Evolutionary conservation across 2,329 filamentous ascomycete genomes (phyloP), one percentile per base, ranked within the genome.

Genomic region (Metarhizium brunneum): DNA sequence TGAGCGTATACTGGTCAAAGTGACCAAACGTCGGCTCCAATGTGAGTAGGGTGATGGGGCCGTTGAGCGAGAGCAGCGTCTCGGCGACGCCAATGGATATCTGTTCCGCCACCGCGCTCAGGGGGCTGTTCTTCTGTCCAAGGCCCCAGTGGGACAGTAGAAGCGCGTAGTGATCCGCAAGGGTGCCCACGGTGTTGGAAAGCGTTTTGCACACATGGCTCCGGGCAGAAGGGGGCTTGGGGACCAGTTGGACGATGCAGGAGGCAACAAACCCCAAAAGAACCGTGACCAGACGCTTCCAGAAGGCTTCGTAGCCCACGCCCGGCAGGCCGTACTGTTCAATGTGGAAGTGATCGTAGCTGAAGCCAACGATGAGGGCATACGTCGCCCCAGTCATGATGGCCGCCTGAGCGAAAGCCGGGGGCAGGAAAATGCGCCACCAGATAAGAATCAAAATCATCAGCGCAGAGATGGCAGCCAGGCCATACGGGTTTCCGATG

Each of bases 81-180:
- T 70, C 66, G 2, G 64, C 62, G 0, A 70, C 25, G 6, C 63
- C 64, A 1, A 71, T 56, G 1, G 66, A 69, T 1, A 68, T 54
- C 2, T 65, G 57, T n/a, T 63, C 64, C 0, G 66, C 64, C 1
- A 67, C 62, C 0, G 60, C 58, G 4, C 67, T 64, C 0, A 79
- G 64, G 0, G 66, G 59, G 14, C 54, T 60, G 1, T 61, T 43
- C 59, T 62, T 50, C 47, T 64, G 68, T 57, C 68, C 36, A 1
- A 68, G 64, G 4, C 66, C 68, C 72, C 74, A 76, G 56, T 72
- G 69, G 0, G 75, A 76, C 0, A 25, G 25, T 25, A 25, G 25
- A 25, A 25, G 25, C 25, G 76, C 75, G 54, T 79, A 79, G 58
- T 78, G 76, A 54, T 77, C 73, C 0, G 73, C 72, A 0, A 79